These are phyloP conservation scores for Colletotrichum karsti DNA, from an alignment of 2,329 filamentous ascomycete genomes.

Conservation along the genomic window DNA sequence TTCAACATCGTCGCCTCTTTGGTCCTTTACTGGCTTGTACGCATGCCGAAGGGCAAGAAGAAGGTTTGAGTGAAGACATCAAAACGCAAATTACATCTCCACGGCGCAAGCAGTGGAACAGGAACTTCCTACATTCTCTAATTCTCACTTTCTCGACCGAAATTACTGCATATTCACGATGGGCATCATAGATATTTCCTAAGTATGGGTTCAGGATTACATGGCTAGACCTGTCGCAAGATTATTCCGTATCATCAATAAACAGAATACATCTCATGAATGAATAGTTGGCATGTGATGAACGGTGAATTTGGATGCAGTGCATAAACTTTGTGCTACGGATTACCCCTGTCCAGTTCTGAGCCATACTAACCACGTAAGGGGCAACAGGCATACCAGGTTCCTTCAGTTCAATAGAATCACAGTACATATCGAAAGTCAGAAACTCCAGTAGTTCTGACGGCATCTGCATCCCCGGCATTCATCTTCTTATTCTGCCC, in stretches of 20 bases:
- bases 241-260: background rate
- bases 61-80: background rate
- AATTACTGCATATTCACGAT: background rate
- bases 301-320: too few relatives aligned
- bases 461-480: background rate
- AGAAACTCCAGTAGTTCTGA: background rate
- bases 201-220: background rate
- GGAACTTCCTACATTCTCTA: background rate
- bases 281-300: background rate
- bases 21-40: conserved; percentile 54
- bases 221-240: background rate
- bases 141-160: background rate
- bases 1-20: conserved; percentile 58
- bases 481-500: background rate
- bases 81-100: background rate
- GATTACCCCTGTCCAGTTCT: too few relatives aligned
- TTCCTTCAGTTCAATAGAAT: too few relatives aligned
- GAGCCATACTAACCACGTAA: too few relatives aligned
- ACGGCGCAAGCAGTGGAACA: background rate
- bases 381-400: too few relatives aligned
- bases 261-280: background rate
- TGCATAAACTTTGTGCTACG: too few relatives aligned
- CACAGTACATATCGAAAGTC: background rate
- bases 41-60: conserved; percentile 40
- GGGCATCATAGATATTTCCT: conserved; percentile 4